These are phyloP conservation scores for Penstemon newberryi DNA, from an alignment of 257 asterid genomes.

Conservation along the genomic window DNA sequence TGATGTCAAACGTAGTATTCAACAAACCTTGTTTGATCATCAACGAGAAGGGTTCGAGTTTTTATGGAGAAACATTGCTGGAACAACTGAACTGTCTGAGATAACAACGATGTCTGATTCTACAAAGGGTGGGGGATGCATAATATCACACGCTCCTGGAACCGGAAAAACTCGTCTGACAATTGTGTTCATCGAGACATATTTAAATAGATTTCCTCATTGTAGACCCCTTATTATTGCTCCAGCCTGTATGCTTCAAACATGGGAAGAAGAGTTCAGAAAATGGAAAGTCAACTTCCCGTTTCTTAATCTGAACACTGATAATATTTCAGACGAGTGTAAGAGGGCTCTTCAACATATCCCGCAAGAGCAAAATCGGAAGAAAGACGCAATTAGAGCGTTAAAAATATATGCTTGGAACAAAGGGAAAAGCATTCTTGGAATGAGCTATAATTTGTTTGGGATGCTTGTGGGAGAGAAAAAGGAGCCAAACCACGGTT, in stretches of 20 bases:
- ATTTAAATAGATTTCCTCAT: conserved; percentile 32
- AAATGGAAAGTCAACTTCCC: conserved; percentile 37
- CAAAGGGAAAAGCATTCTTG: conserved; percentile 26
- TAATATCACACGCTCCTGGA: conserved; percentile 42
- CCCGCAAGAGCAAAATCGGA: background rate
- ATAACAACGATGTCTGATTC: conserved; percentile 17
- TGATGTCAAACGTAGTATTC: conserved; percentile 20
- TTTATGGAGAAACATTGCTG: conserved; percentile 35
- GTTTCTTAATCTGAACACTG: conserved; percentile 33
- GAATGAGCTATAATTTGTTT: conserved; percentile 36
- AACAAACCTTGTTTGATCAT: conserved; percentile 28
- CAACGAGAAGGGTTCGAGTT: conserved; percentile 44
- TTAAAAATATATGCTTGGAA: conserved; percentile 30
- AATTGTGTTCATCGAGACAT: conserved; percentile 31
- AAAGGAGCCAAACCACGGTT: background rate
- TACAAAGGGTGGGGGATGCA: conserved; percentile 34
- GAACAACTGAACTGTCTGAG: conserved; percentile 27
- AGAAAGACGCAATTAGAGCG: conserved; percentile 12
- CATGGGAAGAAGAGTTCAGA: conserved; percentile 41
- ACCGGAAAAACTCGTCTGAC: conserved; percentile 38
- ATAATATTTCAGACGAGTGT: conserved; percentile 27
- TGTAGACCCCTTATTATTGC: conserved; percentile 37
- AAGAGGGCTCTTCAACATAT: conserved; percentile 8
- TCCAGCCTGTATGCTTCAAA: conserved; percentile 40
- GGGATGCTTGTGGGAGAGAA: conserved; percentile 28